Percentiles rank a stretch among this genome's conserved stretches.
Conservation (phyloP, 108 stramenopile genomes). For the Cafeteria roenbergensis region DNA sequence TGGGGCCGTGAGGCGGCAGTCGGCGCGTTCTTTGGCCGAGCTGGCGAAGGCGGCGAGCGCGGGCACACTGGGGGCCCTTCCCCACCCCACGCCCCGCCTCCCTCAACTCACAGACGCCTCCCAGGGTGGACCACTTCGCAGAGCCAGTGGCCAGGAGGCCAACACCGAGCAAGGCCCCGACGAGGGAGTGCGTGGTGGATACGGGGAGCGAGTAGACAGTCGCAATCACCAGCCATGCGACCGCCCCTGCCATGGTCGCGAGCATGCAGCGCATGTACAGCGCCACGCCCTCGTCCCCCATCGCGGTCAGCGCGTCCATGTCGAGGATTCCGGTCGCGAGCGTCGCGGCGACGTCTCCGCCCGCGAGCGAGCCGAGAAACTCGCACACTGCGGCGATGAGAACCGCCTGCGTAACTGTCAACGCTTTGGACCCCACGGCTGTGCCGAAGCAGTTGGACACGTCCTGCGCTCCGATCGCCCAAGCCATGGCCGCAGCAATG, state of each 20-base stretch:
- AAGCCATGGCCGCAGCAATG: constrained; percentile 18
- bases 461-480: constrained; percentile 54
- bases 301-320: constrained; percentile 24
- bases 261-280: constrained; percentile 50
- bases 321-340: constrained; percentile 50
- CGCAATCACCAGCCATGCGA: constrained; percentile 42
- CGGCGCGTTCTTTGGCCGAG: no score
- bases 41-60: no score
- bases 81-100: no score
- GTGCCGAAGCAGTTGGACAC: constrained; percentile 64
- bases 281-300: constrained; percentile 27
- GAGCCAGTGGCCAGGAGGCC: background rate
- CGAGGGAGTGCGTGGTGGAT: constrained; percentile 50
- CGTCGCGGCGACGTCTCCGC: constrained; percentile 48
- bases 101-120: no score
- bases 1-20: no score
- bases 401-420: constrained; percentile 54
- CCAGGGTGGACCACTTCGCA: background rate
- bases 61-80: no score
- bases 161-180: constrained; percentile 54
- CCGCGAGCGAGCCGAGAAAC: constrained; percentile 48
- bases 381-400: constrained; percentile 51
- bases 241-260: constrained; percentile 35
- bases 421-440: constrained; percentile 52
- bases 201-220: constrained; percentile 50